Conservation (phyloP, 441 rosid species). For the Eruca vesicaria region DNA sequence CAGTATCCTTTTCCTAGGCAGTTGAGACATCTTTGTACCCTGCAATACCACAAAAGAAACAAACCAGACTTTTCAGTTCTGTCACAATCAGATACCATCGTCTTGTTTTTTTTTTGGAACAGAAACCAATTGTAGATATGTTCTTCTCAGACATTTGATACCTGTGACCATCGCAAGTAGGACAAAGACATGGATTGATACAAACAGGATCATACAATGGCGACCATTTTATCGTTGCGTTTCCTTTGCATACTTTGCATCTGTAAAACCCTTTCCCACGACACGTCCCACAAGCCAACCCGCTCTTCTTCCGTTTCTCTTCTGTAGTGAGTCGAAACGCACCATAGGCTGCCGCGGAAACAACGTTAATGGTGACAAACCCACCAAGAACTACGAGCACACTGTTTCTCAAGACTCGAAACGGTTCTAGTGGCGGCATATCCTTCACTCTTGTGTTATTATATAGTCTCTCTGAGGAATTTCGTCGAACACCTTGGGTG, state of each 20-base stretch:
- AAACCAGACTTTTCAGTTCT: not conserved
- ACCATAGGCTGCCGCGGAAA: constrained; percentile 46
- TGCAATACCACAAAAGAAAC: constrained; percentile 28
- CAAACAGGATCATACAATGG: constrained; percentile 79
- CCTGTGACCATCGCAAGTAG: constrained; percentile 88
- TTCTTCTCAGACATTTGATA: too few species aligned
- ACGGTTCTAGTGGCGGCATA: constrained; percentile 68
- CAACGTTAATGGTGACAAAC: constrained; percentile 47
- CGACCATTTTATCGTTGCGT: constrained; percentile 72
- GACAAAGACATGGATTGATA: constrained; percentile 83
- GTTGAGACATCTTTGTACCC: constrained; percentile 80
- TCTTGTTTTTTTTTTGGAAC: too few species aligned
- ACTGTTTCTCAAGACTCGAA: constrained; percentile 39
- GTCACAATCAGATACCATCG: not conserved
- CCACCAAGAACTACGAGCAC: constrained; percentile 57
- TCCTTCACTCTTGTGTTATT: not conserved
- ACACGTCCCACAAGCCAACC: constrained; percentile 55
- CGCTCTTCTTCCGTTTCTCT: constrained; percentile 49
- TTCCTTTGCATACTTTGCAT: constrained; percentile 82
- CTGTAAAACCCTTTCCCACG: constrained; percentile 83
- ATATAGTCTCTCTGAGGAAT: constrained; percentile 38
- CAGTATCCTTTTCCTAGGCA: constrained; percentile 64
- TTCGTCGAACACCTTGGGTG: constrained; percentile 47
- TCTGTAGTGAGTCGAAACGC: constrained; percentile 48
- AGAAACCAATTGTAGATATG: too few species aligned